Evolutionary conservation across 192 early-diverging fungal species (phyloP).

Genomic region (Ambispora gerdemannii): DNA sequence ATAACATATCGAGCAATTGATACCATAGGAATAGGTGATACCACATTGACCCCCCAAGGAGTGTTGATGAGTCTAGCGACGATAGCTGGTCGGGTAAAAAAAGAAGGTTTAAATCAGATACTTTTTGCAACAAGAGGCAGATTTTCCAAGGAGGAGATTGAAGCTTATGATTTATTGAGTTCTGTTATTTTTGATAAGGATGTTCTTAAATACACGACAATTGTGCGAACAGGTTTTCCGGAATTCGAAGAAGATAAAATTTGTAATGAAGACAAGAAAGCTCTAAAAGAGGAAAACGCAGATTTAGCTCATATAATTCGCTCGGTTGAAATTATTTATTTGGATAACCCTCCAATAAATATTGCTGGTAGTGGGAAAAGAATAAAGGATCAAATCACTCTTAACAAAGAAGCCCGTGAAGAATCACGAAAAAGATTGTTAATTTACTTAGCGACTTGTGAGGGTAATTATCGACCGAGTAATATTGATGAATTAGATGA

Average conservation of each 20-base stretch:
- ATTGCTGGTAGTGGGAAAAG: background rate
- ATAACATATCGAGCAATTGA: conserved; percentile 8
- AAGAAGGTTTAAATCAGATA: conserved; percentile 11
- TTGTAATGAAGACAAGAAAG: background rate
- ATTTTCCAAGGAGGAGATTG: background rate
- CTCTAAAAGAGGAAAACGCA: background rate
- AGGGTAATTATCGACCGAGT: background rate
- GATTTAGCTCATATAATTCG: background rate
- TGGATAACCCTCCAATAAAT: conserved; percentile 2
- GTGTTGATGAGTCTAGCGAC: no score
- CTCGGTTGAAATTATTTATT: background rate
- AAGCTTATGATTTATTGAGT: background rate
- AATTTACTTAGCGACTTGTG: background rate
- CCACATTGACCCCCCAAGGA: background rate
- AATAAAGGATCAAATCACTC: no score
- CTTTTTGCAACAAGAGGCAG: background rate
- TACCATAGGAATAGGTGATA: conserved; percentile 7
- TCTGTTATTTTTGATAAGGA: background rate
- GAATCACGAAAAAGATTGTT: conserved; percentile 1
- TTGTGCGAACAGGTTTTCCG: background rate
- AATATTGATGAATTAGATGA: conserved; percentile 3
- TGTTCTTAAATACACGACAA: background rate
- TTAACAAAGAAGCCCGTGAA: conserved; percentile 4
- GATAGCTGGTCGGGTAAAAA: background rate
- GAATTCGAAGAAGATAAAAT: background rate